Evolutionary conservation across 805 yeast genomes (phyloP).

Genomic region (Kluyveromyces lactis): DNA sequence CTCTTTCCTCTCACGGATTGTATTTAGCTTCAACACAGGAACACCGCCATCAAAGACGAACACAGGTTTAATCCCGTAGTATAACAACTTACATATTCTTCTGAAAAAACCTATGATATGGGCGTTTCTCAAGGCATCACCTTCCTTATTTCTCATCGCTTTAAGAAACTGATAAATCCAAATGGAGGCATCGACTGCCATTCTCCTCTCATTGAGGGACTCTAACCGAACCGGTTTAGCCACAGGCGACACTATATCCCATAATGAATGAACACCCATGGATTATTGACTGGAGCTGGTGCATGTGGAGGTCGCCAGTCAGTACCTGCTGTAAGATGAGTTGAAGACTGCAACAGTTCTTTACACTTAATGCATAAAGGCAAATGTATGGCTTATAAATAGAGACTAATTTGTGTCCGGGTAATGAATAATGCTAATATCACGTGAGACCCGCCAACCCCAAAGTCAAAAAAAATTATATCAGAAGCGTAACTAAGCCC

Average conservation of each 20-base stretch:
- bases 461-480: no score
- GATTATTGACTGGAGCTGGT: no score
- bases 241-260: constrained; percentile 87
- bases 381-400: no score
- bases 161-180: constrained; percentile 97
- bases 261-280: constrained; percentile 95
- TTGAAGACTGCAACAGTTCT: no score
- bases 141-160: constrained; percentile 84
- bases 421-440: no score
- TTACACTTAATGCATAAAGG: no score
- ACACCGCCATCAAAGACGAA: constrained; percentile 97
- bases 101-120: constrained; percentile 95
- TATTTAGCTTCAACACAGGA: constrained; percentile 70
- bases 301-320: no score
- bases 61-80: constrained; percentile 79
- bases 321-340: no score
- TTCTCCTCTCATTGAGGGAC: constrained; percentile 61
- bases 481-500: no score
- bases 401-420: no score
- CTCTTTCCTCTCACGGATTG: constrained; percentile 65
- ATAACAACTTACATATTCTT: constrained; percentile 82
- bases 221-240: constrained; percentile 88
- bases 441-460: no score
- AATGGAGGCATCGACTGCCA: constrained; percentile 97
- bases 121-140: constrained; percentile 65